These are phyloP conservation scores for Aeminium ludgeri DNA, from an alignment of 495 filamentous ascomycete genomes.

Conservation along the genomic window DNA sequence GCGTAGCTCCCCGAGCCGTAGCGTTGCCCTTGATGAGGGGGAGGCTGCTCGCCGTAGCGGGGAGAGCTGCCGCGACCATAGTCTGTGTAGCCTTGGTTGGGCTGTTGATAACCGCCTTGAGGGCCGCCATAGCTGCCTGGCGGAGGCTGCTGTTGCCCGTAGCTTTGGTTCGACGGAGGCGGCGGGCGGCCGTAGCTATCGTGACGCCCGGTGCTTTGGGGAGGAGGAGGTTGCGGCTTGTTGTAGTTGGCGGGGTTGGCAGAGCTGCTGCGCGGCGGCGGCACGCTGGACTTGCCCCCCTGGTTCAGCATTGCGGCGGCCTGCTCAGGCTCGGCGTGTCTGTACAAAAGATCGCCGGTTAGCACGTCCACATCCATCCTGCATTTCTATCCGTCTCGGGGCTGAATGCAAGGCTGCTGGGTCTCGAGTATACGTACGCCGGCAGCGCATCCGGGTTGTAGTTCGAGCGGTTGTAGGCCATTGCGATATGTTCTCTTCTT, in stretches of 20 bases:
- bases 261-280: conserved; percentile 4
- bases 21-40: not conserved
- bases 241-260: conserved; percentile 18
- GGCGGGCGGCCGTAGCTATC: conserved; percentile 17
- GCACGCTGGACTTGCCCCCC: conserved; percentile 7
- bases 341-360: conserved; percentile 21
- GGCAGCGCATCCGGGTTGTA: conserved; percentile 96
- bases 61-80: conserved; percentile 6
- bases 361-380: not conserved
- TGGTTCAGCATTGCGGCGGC: conserved; percentile 14
- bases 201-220: conserved; percentile 13
- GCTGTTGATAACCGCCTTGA: too few species aligned
- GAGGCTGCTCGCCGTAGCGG: conserved; percentile 5
- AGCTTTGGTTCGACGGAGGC: conserved; percentile 9
- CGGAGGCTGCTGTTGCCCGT: conserved; percentile 16
- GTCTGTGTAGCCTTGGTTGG: conserved; percentile 14
- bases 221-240: conserved; percentile 21
- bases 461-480: conserved; percentile 76
- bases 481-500: too few species aligned
- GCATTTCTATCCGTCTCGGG: not conserved
- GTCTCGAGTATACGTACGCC: conserved; percentile 45
- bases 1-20: too few species aligned
- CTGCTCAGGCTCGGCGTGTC: conserved; percentile 87
- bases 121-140: conserved; percentile 11
- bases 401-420: not conserved